Conservation (phyloP, 805 yeast species). For the Brettanomyces nanus region DNA sequence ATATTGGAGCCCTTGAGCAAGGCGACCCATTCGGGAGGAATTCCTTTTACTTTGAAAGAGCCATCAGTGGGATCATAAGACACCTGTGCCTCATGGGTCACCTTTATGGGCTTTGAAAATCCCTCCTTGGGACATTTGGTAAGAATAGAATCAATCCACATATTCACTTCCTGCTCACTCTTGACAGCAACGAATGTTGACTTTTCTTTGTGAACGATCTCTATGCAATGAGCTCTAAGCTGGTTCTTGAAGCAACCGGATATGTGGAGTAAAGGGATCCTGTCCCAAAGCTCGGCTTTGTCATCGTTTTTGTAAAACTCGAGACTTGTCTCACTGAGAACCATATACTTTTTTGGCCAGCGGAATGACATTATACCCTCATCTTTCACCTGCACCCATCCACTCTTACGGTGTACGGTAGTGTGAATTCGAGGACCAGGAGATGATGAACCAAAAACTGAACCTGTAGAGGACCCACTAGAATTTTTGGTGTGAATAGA, state of each 20-base stretch:
- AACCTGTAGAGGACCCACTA: slow-evolving; percentile 8
- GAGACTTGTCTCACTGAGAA: slow-evolving; percentile 65
- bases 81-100: slow-evolving; percentile 88
- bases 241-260: slow-evolving; percentile 60
- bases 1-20: slow-evolving; percentile 50
- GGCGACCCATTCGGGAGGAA: slow-evolving; percentile 51
- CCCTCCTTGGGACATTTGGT: slow-evolving; percentile 57
- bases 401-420: slow-evolving; percentile 38
- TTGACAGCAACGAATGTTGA: slow-evolving; percentile 70
- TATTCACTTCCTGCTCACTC: slow-evolving; percentile 68
- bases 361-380: slow-evolving; percentile 84
- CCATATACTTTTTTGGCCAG: slow-evolving; percentile 87
- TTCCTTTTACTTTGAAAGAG: slow-evolving; percentile 40
- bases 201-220: slow-evolving; percentile 58
- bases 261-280: slow-evolving; percentile 51
- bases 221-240: slow-evolving; percentile 73
- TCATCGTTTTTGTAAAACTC: slow-evolving; percentile 67
- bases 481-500: neutral
- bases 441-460: slow-evolving; percentile 25
- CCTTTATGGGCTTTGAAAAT: slow-evolving; percentile 89
- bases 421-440: slow-evolving; percentile 24
- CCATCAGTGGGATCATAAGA: slow-evolving; percentile 76
- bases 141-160: slow-evolving; percentile 86
- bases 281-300: slow-evolving; percentile 38
- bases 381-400: slow-evolving; percentile 90